phyloP scores from a whole-genome alignment of 1,139 yeast genomes.

The Zygoascus sp. region DNA sequence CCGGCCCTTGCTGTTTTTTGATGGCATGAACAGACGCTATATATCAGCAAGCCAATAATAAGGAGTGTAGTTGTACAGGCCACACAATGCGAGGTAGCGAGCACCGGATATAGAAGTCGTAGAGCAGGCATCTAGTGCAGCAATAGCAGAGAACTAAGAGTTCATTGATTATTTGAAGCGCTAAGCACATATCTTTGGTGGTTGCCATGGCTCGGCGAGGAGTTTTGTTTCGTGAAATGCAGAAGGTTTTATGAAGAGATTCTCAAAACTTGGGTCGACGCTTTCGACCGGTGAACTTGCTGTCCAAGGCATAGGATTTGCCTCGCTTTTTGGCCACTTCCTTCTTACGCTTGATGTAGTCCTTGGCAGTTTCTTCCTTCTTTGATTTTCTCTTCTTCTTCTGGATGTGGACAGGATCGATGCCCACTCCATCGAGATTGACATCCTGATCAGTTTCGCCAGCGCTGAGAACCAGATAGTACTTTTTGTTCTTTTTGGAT shows the following conservation, averaged over 20 bases:
- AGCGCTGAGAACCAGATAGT: conserved; percentile 84
- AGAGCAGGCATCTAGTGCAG: too few species aligned
- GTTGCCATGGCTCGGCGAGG: too few species aligned
- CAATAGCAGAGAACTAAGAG: too few species aligned
- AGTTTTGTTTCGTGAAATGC: too few species aligned
- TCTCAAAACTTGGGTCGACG: conserved; percentile 74
- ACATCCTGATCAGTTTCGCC: conserved; percentile 64
- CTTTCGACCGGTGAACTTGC: conserved; percentile 90
- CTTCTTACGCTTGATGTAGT: conserved; percentile 84
- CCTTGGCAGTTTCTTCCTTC: conserved; percentile 69
- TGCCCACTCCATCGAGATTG: conserved; percentile 73
- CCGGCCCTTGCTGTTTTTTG: too few species aligned
- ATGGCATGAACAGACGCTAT: too few species aligned
- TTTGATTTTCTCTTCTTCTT: conserved; percentile 50
- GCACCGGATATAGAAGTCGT: too few species aligned
- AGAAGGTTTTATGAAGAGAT: neutral
- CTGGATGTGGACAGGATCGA: conserved; percentile 49
- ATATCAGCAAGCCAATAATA: too few species aligned
- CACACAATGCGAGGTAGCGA: too few species aligned
- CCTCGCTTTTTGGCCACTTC: conserved; percentile 91
- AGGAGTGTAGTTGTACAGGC: too few species aligned
- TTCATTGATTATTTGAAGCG: too few species aligned
- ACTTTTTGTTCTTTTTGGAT: conserved; percentile 83
- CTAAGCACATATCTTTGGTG: too few species aligned
- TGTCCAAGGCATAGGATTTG: conserved; percentile 79